Evolutionary conservation across 441 rosid genomes (phyloP).

Genomic region (Populus hybrid): DNA sequence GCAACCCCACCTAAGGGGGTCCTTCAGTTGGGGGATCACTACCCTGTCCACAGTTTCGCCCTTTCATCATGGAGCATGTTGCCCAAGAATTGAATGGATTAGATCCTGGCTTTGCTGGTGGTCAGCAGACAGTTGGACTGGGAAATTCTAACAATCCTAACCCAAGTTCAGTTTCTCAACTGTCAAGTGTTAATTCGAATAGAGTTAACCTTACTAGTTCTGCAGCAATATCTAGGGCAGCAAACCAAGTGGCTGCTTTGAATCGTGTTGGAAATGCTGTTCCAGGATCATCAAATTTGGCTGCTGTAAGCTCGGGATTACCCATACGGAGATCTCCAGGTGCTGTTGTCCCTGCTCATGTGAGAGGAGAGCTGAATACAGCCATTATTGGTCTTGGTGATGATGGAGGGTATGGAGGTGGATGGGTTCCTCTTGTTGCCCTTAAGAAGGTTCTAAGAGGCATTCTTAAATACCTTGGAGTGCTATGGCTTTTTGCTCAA

Average conservation of each 20-base stretch:
- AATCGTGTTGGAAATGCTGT: slow-evolving; percentile 71
- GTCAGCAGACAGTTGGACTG: no score
- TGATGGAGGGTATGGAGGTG: slow-evolving; percentile 99
- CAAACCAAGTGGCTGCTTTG: slow-evolving; percentile 55
- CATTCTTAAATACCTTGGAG: slow-evolving; percentile 90
- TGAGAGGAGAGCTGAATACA: slow-evolving; percentile 92
- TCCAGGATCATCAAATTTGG: slow-evolving; percentile 62
- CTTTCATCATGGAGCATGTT: no score
- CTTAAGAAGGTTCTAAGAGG: slow-evolving; percentile 97
- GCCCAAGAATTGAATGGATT: no score
- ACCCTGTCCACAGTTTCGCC: no score
- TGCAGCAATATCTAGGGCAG: slow-evolving; percentile 60
- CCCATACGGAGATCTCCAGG: slow-evolving; percentile 83
- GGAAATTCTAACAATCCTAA: no score
- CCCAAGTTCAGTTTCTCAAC: slow-evolving; percentile 48
- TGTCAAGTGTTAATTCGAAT: slow-evolving; percentile 60
- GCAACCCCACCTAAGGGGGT: no score
- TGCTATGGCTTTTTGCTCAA: slow-evolving; percentile 87
- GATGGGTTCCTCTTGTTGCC: slow-evolving; percentile 99
- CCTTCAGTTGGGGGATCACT: no score
- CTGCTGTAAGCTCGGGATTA: slow-evolving; percentile 58
- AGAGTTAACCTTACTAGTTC: slow-evolving; percentile 66
- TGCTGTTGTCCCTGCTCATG: slow-evolving; percentile 79
- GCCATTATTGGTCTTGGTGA: slow-evolving; percentile 98
- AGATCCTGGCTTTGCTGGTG: no score